Conservation (phyloP, 352 stramenopile genomes). For the Globisporangium recalcitrans region DNA sequence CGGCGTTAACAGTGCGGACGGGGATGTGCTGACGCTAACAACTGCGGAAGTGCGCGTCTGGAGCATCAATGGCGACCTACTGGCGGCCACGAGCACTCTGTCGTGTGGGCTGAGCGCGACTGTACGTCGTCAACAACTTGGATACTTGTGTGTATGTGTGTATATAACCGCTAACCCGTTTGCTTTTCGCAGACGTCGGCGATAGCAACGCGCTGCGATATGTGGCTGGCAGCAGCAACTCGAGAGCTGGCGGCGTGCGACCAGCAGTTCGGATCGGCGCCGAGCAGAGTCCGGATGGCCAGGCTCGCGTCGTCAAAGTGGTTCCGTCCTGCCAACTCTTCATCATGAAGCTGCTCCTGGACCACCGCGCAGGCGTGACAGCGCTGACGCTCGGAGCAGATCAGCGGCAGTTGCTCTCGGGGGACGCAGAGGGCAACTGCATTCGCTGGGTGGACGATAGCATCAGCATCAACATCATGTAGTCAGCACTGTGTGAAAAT, state of each 20-base stretch:
- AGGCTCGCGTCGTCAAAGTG: conserved; percentile 26
- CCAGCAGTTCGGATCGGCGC: conserved; percentile 13
- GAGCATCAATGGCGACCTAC: conserved; percentile 76
- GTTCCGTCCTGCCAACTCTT: conserved; percentile 64
- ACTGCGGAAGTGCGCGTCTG: conserved; percentile 52
- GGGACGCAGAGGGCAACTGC: conserved; percentile 58
- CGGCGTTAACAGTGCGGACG: conserved; percentile 63
- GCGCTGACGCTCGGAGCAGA: conserved; percentile 47
- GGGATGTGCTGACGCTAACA: conserved; percentile 55
- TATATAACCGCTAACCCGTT: background rate
- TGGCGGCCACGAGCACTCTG: conserved; percentile 40
- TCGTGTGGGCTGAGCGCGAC: conserved; percentile 44
- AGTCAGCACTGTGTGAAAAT: conserved; percentile 5
- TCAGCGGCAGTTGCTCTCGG: conserved; percentile 65
- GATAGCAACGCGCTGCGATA: conserved; percentile 65
- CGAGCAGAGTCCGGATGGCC: conserved; percentile 8
- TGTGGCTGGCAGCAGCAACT: conserved; percentile 29
- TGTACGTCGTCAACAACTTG: conserved; percentile 26
- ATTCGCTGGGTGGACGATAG: conserved; percentile 84
- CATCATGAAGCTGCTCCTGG: conserved; percentile 70
- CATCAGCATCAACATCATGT: conserved; percentile 53
- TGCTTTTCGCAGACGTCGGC: conserved; percentile 34
- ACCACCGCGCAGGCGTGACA: conserved; percentile 59
- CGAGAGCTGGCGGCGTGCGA: conserved; percentile 8
- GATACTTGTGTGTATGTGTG: background rate